Evolutionary conservation across 208 protist species (phyloP), one percentile per base, ranked within the genome.

Genomic region (Vickermania ingenoplastis): DNA sequence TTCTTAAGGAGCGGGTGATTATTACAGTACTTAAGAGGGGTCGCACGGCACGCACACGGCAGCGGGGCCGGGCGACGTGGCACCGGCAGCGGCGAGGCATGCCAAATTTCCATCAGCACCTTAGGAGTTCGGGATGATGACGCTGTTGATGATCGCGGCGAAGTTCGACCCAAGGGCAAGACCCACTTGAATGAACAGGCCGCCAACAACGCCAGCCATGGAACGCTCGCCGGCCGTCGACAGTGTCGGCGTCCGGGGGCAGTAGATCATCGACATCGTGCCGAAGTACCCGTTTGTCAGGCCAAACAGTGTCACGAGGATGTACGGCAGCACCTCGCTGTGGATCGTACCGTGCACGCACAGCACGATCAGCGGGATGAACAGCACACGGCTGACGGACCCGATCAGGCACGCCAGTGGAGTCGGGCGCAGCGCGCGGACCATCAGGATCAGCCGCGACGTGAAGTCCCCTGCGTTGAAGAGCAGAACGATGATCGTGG

Each of bases 231-330:
- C 67, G 22, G 69, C 67, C 24, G 53, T 69, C 14, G 56, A 53
- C 26, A 78, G 59, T 17, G 55, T 56, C 11, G 60, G 51, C 1
- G 50, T 59, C 11, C 53, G 29, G 23, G 77, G 65, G 5, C 57
- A 58, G 57, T 73, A 65, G 31, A 86, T 76, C 76, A 86, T 81
- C 17, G 58, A 25, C 63, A 81, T 70, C 25, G 59, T 59, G 7
- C 65, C 69, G 51, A 65, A 73, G 58, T 81, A 86, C 31, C 79
- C 79, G 48, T 79, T 84, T 1, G 75, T 74, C 13, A 81, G 45
- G 17, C 68, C 67, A 55, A 65, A 69, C 14, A 74, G 24, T 14
- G 71, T 31, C 28, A 67, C 55, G 1, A 82, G 24, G 31, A 82
- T 67, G 45, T 64, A 69, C 26, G 73, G 62, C 3, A 75, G 21